These are phyloP conservation scores for Zymoseptoria brevis DNA, from an alignment of 2,329 filamentous ascomycete species.

Conservation along the genomic window DNA sequence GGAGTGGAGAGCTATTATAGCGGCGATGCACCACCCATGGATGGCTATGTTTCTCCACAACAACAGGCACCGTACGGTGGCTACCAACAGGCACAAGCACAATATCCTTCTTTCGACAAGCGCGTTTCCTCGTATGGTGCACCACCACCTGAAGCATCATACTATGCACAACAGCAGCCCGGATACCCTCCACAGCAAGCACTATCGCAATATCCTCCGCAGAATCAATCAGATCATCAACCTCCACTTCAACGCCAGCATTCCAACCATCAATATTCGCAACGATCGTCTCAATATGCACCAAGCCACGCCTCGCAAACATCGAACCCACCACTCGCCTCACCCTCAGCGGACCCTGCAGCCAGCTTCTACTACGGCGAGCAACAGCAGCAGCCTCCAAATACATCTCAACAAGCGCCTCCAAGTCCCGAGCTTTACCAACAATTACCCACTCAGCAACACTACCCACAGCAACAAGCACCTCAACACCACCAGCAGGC, in stretches of 20 bases:
- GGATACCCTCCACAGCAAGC: conserved; percentile 29
- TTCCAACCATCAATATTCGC: conserved; percentile 25
- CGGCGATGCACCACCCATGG: conserved; percentile 48
- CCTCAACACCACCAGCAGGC: conserved; percentile 12
- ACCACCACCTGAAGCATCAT: conserved; percentile 25
- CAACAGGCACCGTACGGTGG: conserved; percentile 45
- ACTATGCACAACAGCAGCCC: conserved; percentile 24
- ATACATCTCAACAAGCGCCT: conserved; percentile 17
- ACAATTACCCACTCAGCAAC: conserved; percentile 28
- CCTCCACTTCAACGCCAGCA: conserved; percentile 24
- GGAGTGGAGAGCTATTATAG: conserved; percentile 77
- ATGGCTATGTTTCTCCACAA: conserved; percentile 36
- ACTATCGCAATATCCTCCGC: conserved; percentile 22
- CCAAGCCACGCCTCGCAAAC: conserved; percentile 25
- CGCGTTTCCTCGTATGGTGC: conserved; percentile 15
- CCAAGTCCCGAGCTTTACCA: conserved; percentile 27
- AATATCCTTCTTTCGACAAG: conserved; percentile 29
- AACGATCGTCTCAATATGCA: conserved; percentile 30
- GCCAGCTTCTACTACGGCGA: conserved; percentile 52
- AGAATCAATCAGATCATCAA: conserved; percentile 6
- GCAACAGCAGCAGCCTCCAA: conserved; percentile 15
- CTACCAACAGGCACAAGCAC: conserved; percentile 33
- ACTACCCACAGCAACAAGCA: conserved; percentile 15
- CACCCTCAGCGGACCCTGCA: conserved; percentile 42
- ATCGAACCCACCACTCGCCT: conserved; percentile 21